These are phyloP conservation scores for Moesziomyces sp. DNA, from an alignment of 1,284 basidiomycete genomes.

Conservation along the genomic window DNA sequence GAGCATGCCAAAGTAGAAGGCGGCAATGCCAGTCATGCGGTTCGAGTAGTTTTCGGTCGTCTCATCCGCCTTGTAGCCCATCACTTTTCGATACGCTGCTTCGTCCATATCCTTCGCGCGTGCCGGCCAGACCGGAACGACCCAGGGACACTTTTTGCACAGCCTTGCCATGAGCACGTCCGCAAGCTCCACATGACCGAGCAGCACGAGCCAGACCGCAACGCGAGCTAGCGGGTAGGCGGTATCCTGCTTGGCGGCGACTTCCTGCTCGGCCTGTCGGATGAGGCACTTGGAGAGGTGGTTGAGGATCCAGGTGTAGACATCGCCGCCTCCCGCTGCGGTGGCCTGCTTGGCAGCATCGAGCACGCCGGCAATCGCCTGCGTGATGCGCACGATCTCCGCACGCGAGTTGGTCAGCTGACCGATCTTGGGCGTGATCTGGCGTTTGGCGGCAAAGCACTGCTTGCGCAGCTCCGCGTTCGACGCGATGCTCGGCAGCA, in stretches of 20 bases:
- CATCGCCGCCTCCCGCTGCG: conserved; percentile 59
- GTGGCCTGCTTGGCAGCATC: conserved; percentile 64
- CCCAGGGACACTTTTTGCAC: conserved; percentile 79
- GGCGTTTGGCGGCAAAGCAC: conserved; percentile 76
- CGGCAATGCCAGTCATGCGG: conserved; percentile 83
- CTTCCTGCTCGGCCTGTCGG: conserved; percentile 92
- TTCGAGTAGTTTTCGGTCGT: conserved; percentile 76
- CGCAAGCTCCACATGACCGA: conserved; percentile 74
- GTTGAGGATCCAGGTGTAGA: conserved; percentile 82
- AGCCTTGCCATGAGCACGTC: conserved; percentile 85
- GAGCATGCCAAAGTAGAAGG: conserved; percentile 87
- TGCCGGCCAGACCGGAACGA: conserved; percentile 70
- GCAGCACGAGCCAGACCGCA: conserved; percentile 75
- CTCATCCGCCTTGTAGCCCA: conserved; percentile 74
- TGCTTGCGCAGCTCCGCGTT: conserved; percentile 71
- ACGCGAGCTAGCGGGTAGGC: conserved; percentile 85
- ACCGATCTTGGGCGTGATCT: conserved; percentile 89
- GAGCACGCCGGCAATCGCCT: conserved; percentile 75
- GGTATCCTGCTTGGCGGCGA: conserved; percentile 85
- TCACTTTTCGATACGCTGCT: conserved; percentile 75
- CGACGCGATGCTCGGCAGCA: conserved; percentile 80
- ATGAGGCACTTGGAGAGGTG: conserved; percentile 88
- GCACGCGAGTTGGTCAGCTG: conserved; percentile 84
- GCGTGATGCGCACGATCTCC: conserved; percentile 79
- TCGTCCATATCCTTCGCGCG: conserved; percentile 66